Evolutionary conservation across 2,329 filamentous ascomycete species (phyloP).

Genomic region (Dactylellina leptospora): DNA sequence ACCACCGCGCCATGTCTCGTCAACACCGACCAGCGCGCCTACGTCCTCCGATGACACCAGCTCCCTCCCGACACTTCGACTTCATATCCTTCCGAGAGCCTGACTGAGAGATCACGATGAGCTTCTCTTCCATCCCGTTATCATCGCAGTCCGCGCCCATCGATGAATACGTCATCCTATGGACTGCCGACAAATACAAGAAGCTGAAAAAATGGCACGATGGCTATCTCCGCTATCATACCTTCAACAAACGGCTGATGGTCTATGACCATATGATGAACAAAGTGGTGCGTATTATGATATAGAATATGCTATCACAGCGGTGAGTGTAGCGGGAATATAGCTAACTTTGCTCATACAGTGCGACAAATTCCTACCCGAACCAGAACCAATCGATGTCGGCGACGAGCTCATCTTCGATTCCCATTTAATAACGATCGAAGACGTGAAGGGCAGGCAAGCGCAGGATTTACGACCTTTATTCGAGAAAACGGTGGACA

Average conservation of each 20-base stretch:
- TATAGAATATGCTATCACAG: not conserved
- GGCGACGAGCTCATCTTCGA: slow-evolving; percentile 57
- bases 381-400: slow-evolving; percentile 53
- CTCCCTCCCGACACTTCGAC: too few relatives aligned
- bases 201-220: slow-evolving; percentile 58
- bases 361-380: slow-evolving; percentile 57
- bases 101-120: slow-evolving; percentile 37
- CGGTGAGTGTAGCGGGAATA: too few relatives aligned
- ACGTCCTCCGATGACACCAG: slow-evolving; percentile 1
- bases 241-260: slow-evolving; percentile 57
- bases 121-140: slow-evolving; percentile 34
- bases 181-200: slow-evolving; percentile 57
- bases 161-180: slow-evolving; percentile 56
- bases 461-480: slow-evolving; percentile 56
- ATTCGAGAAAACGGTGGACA: slow-evolving; percentile 53
- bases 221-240: slow-evolving; percentile 56
- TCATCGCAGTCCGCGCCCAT: slow-evolving; percentile 55
- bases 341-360: slow-evolving; percentile 6
- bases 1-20: not conserved
- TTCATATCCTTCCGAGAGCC: slow-evolving; percentile 26
- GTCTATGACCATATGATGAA: slow-evolving; percentile 56
- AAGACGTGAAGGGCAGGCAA: slow-evolving; percentile 56
- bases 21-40: slow-evolving; percentile 1
- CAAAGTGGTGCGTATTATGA: slow-evolving; percentile 54
- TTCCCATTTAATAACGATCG: slow-evolving; percentile 56